Base-by-base conservation (phyloP, 2,329 filamentous ascomycete species). In the Chrysoporthe cubensis region DNA sequence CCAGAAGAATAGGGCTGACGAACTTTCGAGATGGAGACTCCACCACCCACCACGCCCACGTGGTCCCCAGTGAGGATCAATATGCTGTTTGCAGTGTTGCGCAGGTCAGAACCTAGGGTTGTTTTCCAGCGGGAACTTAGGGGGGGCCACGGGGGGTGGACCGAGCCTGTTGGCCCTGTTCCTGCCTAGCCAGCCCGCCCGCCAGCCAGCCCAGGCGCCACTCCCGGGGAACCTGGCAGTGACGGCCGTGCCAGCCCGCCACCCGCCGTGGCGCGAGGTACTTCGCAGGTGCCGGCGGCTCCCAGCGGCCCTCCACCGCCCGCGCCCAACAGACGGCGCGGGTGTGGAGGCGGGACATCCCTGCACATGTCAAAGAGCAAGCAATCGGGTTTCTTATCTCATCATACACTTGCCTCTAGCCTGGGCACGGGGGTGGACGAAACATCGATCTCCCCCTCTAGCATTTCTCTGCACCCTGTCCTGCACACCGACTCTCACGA, bases 401-500 rank as follows among this genome's bases (percentile, higher is more conserved):
- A 65, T 65, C 65, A 61, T 44, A 60, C 60, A 52, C 54, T 46
- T 48, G 21, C 48, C 26, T 11, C n/a, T 34, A 60, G 40, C 9
- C n/a, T 21, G 37, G 37, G 57, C 37, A 26, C 37, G 37, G 37
- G 34, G 57, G 11, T 21, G 13, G 57, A 60, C 64, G 67, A 69
- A 69, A 69, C 67, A 69, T 62, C 13, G 34, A 26, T 44, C n/a
- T 40, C n/a, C 57, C 40, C 61, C 64, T 65, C 54, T 32, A 59
- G 50, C 52, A 43, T 63, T 62, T 46, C 43, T 43, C 66, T 42
- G 64, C 50, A 54, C 65, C 60, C 57, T 65, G 62, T 60, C 64
- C 50, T 60, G 65, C 60, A 68, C 67, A 68, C 67, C 67, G 59
- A 68, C 67, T 62, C 67, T 18, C n/a, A 32, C 56, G 65, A 63